Conservation (phyloP, 2,329 filamentous ascomycete species). For the Cytospora paraplurivora region DNA sequence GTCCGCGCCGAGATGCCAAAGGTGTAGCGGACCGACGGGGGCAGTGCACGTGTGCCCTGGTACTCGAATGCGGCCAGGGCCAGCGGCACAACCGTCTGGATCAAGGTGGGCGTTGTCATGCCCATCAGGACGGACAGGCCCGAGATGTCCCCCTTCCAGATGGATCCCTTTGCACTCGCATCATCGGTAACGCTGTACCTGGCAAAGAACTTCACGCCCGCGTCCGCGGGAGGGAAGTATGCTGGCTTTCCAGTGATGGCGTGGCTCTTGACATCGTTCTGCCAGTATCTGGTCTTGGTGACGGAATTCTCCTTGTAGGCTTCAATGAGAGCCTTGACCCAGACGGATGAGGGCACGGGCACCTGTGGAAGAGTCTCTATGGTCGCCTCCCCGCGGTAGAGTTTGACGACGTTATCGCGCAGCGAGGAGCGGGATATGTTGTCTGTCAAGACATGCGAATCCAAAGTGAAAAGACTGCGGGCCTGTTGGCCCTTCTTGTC, state of each 20-base stretch:
- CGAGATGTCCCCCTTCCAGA: slow-evolving; percentile 17
- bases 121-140: slow-evolving; percentile 7
- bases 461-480: background rate
- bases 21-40: slow-evolving; percentile 3
- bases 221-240: background rate
- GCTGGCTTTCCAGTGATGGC: background rate
- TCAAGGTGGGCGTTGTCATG: slow-evolving; percentile 1
- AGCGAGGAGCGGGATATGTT: slow-evolving; percentile 12
- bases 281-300: slow-evolving; percentile 10
- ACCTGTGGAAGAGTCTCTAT: slow-evolving; percentile 7
- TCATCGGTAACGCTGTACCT: background rate
- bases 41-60: slow-evolving; percentile 5
- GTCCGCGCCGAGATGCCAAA: background rate
- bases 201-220: background rate
- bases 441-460: slow-evolving; percentile 5
- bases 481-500: background rate
- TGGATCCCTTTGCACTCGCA: background rate
- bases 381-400: slow-evolving; percentile 7
- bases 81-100: slow-evolving; percentile 2
- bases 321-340: background rate
- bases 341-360: background rate
- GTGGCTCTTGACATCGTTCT: slow-evolving; percentile 1
- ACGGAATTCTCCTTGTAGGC: background rate
- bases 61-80: slow-evolving; percentile 6
- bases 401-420: slow-evolving; percentile 14